Evolutionary conservation across 2,329 filamentous ascomycete genomes (phyloP).

Genomic region (Alternaria novae-zelandiae): DNA sequence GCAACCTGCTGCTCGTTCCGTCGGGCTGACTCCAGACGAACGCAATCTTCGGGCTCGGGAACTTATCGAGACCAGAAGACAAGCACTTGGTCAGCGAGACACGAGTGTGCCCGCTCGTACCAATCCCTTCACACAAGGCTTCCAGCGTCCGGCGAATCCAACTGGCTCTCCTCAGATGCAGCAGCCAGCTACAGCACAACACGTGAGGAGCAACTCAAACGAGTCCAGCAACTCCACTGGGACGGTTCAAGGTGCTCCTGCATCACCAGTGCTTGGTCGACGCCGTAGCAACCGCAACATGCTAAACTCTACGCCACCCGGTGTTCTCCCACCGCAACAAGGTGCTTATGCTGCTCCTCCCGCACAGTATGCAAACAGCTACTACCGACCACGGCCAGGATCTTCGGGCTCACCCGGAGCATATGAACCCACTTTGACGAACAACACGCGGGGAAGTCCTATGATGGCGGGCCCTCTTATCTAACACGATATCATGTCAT

Average conservation of each 20-base stretch:
- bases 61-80: conserved; percentile 44
- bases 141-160: conserved; percentile 36
- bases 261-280: conserved; percentile 39
- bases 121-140: conserved; percentile 45
- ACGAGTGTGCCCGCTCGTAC: conserved; percentile 37
- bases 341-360: conserved; percentile 30
- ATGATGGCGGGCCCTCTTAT: conserved; percentile 45
- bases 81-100: conserved; percentile 37
- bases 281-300: conserved; percentile 47
- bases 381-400: conserved; percentile 38
- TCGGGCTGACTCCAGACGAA: conserved; percentile 43
- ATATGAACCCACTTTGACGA: conserved; percentile 38
- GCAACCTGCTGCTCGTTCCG: conserved; percentile 29
- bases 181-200: conserved; percentile 22
- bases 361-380: conserved; percentile 35
- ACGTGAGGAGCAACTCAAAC: conserved; percentile 42
- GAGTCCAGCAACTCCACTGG: conserved; percentile 42
- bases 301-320: conserved; percentile 29
- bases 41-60: conserved; percentile 43
- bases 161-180: conserved; percentile 21
- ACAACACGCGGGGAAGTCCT: conserved; percentile 33
- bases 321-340: conserved; percentile 31
- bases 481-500: conserved; percentile 13
- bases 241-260: conserved; percentile 31
- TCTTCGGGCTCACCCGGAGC: conserved; percentile 24